Evolutionary conservation across 1,284 basidiomycete genomes (phyloP).

Genomic region (Sanghuangporus baumii): DNA sequence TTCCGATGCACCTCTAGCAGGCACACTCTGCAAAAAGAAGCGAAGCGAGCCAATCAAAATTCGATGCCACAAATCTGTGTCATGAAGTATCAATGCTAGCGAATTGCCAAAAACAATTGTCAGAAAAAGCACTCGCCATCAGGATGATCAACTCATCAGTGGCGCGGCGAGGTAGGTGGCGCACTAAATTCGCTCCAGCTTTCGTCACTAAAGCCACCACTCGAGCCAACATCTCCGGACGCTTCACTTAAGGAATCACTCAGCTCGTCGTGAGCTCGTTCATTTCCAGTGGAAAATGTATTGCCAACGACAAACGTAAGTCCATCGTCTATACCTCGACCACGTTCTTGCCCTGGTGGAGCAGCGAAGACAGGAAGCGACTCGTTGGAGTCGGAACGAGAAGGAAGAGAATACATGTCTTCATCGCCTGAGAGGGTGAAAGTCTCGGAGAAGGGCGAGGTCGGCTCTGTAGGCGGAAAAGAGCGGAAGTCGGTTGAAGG

Average conservation of each 20-base stretch:
- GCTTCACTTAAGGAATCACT: conserved; percentile 1
- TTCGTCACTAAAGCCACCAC: neutral
- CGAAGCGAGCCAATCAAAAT: too few relatives aligned
- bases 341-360: neutral
- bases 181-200: conserved; percentile 5
- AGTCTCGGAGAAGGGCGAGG: conserved; percentile 10
- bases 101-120: too few relatives aligned
- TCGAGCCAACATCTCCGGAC: neutral
- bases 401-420: conserved; percentile 1
- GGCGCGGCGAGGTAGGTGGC: neutral
- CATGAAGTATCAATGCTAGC: too few relatives aligned
- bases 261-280: neutral
- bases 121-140: neutral
- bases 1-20: too few relatives aligned
- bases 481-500: conserved; percentile 9
- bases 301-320: neutral
- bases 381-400: neutral
- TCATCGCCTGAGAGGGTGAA: conserved; percentile 3
- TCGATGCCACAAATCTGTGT: too few relatives aligned
- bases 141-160: neutral
- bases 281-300: neutral
- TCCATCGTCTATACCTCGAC: neutral
- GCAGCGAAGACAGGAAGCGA: neutral
- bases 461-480: neutral
- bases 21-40: too few relatives aligned